Evolutionary conservation across 345 rosid species (phyloP), one percentile per base, ranked within the genome.

Genomic region (Pugionium cornutum): DNA sequence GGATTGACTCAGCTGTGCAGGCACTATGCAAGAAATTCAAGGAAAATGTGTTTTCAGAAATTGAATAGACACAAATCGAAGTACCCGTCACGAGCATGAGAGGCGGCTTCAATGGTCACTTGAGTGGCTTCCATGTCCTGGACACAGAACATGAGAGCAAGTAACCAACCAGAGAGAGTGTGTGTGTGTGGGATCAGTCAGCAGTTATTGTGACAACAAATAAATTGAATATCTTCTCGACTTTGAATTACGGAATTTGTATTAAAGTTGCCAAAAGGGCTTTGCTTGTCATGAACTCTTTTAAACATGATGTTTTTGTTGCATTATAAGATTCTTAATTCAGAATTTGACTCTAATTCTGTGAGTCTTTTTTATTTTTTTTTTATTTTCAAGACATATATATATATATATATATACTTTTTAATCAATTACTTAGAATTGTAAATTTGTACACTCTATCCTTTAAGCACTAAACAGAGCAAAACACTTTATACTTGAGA

Each of bases 21-120:
- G 83, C 82, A 7, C 71, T 91, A 61, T 4, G 62, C 82, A 85
- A 86, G 71, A 86, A 81, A 72, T 79, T 83, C 72, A 81, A 73
- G 51, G 78, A 70, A 0, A 81, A 75, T 44, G 77, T 80, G 33
- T 79, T 91, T 42, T 65, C 79, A 6, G 85, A 83, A 55, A 27
- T 69, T 53, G 53, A 62, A 42, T 78, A 70, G 76, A 18, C 59
- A 25, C 67, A 72, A 51, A 7, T 29, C 39, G 42, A 30, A 46
- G 49, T 28, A 50, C 41, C 8, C 27, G 58, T 55, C 9, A 18
- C 18, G 25, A 47, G 69, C 30, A 5, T 55, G 48, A 64, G 66
- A 72, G 34, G 5, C 40, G 35, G 70, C 54, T 72, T 57, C 30
- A 33, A 6, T 29, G 67, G 44, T 9, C 34, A 43, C 45, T 47